These are phyloP conservation scores for Sphaerobolus stellatus DNA, from an alignment of 1,284 basidiomycete genomes.

Conservation along the genomic window DNA sequence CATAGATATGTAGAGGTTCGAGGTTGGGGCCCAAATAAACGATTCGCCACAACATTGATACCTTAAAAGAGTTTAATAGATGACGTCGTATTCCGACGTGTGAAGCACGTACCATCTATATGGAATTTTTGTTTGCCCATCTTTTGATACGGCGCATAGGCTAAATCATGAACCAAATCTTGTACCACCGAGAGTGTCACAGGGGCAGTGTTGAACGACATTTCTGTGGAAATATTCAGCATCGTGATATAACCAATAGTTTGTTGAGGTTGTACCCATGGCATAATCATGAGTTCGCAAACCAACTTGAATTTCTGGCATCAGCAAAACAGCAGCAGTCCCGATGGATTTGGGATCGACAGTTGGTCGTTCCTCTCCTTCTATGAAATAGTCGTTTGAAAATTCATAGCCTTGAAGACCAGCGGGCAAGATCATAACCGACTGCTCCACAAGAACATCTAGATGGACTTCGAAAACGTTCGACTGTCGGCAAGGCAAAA, in stretches of 20 bases:
- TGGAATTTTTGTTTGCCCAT: slow-evolving; percentile 40
- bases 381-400: slow-evolving; percentile 30
- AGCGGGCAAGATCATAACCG: slow-evolving; percentile 66
- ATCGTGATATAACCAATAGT: neutral
- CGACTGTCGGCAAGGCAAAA: slow-evolving; percentile 44
- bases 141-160: slow-evolving; percentile 2
- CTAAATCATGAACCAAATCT: slow-evolving; percentile 42
- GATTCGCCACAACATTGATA: slow-evolving; percentile 76
- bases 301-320: slow-evolving; percentile 72
- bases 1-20: slow-evolving; percentile 84
- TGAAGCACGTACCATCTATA: slow-evolving; percentile 56
- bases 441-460: slow-evolving; percentile 52
- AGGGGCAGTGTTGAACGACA: slow-evolving; percentile 71
- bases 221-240: slow-evolving; percentile 47
- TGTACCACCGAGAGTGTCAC: slow-evolving; percentile 53
- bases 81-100: neutral
- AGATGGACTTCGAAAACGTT: slow-evolving; percentile 81
- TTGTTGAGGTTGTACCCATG: slow-evolving; percentile 63
- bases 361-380: slow-evolving; percentile 14
- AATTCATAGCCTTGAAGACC: slow-evolving; percentile 71
- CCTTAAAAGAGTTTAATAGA: slow-evolving; percentile 42
- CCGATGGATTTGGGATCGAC: slow-evolving; percentile 36
- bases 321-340: slow-evolving; percentile 52
- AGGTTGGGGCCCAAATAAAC: slow-evolving; percentile 85
- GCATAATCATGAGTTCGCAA: slow-evolving; percentile 80